Conservation (phyloP, 2,329 filamentous ascomycete genomes). For the Neonectria magnoliae region DNA sequence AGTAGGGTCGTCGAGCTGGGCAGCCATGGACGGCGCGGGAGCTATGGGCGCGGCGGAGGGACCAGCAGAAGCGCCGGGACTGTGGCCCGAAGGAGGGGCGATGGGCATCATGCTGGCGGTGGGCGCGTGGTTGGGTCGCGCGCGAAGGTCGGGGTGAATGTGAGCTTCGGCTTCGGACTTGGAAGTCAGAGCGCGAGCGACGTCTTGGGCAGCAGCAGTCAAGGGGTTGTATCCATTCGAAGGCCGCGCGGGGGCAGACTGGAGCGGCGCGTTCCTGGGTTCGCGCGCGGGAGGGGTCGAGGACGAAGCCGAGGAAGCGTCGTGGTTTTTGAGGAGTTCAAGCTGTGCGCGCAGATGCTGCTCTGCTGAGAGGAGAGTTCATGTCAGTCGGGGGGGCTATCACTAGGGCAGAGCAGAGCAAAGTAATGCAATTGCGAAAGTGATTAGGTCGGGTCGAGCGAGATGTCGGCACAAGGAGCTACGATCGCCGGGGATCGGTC, state of each 20-base stretch:
- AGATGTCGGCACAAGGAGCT: conserved; percentile 25
- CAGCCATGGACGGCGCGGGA: conserved; percentile 44
- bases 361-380: conserved; percentile 43
- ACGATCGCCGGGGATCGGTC: conserved; percentile 19
- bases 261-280: conserved; percentile 42
- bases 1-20: conserved; percentile 43
- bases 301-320: conserved; percentile 46
- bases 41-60: conserved; percentile 43
- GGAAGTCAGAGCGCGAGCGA: conserved; percentile 46
- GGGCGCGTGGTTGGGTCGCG: conserved; percentile 42
- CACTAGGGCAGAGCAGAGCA: conserved; percentile 1
- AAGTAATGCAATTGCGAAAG: conserved; percentile 33
- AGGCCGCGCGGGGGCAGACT: conserved; percentile 45
- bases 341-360: conserved; percentile 57
- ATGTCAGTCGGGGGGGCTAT: conserved; percentile 38
- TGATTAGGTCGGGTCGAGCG: conserved; percentile 25
- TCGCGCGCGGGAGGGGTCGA: conserved; percentile 44
- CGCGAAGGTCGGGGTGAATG: conserved; percentile 61
- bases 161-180: conserved; percentile 56
- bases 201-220: conserved; percentile 48
- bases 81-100: conserved; percentile 46
- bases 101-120: conserved; percentile 53
- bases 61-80: conserved; percentile 43
- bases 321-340: conserved; percentile 55
- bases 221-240: conserved; percentile 60